Evolutionary conservation across 2,329 filamentous ascomycete genomes (phyloP), one percentile per base, ranked within the genome.

Genomic region (Chaetomium olivaceum): DNA sequence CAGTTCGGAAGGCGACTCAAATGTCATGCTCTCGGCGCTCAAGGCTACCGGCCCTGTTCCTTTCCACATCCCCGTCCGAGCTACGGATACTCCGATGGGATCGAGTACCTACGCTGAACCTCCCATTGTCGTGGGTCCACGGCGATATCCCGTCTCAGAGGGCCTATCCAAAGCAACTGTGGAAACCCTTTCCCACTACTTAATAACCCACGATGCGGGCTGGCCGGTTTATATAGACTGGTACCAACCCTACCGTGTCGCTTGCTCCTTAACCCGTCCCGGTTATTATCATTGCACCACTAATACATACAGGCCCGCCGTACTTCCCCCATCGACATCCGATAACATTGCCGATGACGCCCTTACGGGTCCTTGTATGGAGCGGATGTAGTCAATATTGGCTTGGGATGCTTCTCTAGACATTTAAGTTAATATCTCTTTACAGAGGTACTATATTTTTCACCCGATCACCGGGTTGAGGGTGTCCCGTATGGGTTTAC

Each of bases 271-370:
- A n/a, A 50, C 43, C 23, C 39, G 56, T 57, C 29, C 56, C 36
- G 60, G 36, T 21, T 33, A 46, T 58, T 19, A 21, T 21, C 43
- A 36, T 4, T 39, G 48, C 50, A 54, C 31, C 27, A 19, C 55
- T 48, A 14, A 50, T 21, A 16, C 56, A 64, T 23, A 50, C 58
- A 50, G 33, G 6, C 46, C 50, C 21, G 31, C 43, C 29, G 29
- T 48, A 23, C 52, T 55, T 54, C 25, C 55, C 65, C 67, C 52
- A 59, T 52, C 25, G 21, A 52, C 21, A 57, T 54, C 62, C 54
- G 43, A 56, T 61, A 61, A 46, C 63, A 57, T 51, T 36, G n/a
- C 23, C 52, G 51, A n/a, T 16, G 25, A 16, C 8, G 25, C 27
- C 46, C n/a, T 9, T n/a, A 7, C 5, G 25, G 14, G 23, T 3